These are phyloP conservation scores for Geranium rotundifolium DNA, from an alignment of 345 rosid genomes.

Conservation along the genomic window DNA sequence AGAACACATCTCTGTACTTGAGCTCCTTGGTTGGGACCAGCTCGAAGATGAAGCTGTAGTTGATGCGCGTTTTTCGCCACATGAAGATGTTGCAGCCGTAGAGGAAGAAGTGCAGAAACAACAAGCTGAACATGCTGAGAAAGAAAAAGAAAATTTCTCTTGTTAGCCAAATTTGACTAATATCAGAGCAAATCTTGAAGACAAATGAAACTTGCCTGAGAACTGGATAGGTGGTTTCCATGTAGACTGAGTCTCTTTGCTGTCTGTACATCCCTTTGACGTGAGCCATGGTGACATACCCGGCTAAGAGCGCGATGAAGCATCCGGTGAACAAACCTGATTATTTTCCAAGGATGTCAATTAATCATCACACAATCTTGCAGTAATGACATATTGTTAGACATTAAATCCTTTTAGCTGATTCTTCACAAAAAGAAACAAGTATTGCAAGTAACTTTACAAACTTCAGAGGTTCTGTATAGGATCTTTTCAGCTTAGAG, in stretches of 20 bases:
- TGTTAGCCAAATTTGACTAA: background rate
- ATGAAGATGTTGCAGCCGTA: slow-evolving; percentile 92
- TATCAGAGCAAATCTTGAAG: background rate
- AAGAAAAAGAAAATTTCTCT: background rate
- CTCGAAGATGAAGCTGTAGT: slow-evolving; percentile 91
- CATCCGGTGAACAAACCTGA: slow-evolving; percentile 92
- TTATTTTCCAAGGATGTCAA: slow-evolving; percentile 3
- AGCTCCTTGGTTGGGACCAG: slow-evolving; percentile 68
- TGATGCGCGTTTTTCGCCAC: slow-evolving; percentile 88
- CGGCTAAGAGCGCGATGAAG: slow-evolving; percentile 80
- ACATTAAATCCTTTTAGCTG: too few species aligned
- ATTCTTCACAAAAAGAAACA: too few species aligned
- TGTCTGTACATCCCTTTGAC: slow-evolving; percentile 69
- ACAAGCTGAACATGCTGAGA: slow-evolving; percentile 88
- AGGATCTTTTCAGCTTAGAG: too few species aligned
- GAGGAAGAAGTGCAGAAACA: slow-evolving; percentile 76
- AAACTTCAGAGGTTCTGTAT: too few species aligned
- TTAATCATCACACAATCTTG: too few species aligned
- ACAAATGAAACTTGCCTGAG: slow-evolving; percentile 58
- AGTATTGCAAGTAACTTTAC: too few species aligned
- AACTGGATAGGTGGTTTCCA: slow-evolving; percentile 95
- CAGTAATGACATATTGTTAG: too few species aligned
- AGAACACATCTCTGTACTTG: slow-evolving; percentile 82
- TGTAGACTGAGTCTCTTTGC: slow-evolving; percentile 56
- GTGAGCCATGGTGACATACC: slow-evolving; percentile 80